phyloP scores from a whole-genome alignment of 345 rosid genomes.

The Combretum micranthum region DNA sequence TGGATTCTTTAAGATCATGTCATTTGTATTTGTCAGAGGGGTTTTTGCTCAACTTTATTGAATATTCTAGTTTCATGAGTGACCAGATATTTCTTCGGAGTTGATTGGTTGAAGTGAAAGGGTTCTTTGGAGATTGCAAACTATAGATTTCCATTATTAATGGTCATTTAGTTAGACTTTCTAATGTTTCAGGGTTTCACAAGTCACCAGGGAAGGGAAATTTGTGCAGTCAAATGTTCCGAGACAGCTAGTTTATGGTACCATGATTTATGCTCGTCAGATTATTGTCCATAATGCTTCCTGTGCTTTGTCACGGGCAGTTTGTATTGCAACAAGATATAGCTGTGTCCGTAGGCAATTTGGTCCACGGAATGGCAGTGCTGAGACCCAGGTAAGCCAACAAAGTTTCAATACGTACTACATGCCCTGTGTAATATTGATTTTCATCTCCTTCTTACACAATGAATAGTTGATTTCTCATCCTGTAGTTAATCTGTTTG shows the following conservation, averaged over 20 bases:
- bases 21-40: no score
- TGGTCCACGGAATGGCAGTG: slow-evolving; percentile 60
- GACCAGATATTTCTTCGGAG: no score
- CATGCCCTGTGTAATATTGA: no score
- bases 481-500: slow-evolving; percentile 8
- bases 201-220: slow-evolving; percentile 92
- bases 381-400: slow-evolving; percentile 72
- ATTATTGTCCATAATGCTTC: slow-evolving; percentile 87
- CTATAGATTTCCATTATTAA: no score
- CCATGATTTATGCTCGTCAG: slow-evolving; percentile 89
- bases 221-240: slow-evolving; percentile 72
- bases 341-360: slow-evolving; percentile 96
- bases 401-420: no score
- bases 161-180: no score
- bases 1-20: no score
- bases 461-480: not conserved
- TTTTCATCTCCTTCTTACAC: no score
- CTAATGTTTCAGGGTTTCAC: slow-evolving; percentile 52
- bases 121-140: no score
- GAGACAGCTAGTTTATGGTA: slow-evolving; percentile 81
- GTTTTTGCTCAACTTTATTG: no score
- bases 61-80: no score
- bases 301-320: slow-evolving; percentile 75
- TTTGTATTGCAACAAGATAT: slow-evolving; percentile 94
- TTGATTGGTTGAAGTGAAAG: no score